Evolutionary conservation across 2,329 filamentous ascomycete genomes (phyloP), one percentile per base, ranked within the genome.

Genomic region (Epichloe scottii): DNA sequence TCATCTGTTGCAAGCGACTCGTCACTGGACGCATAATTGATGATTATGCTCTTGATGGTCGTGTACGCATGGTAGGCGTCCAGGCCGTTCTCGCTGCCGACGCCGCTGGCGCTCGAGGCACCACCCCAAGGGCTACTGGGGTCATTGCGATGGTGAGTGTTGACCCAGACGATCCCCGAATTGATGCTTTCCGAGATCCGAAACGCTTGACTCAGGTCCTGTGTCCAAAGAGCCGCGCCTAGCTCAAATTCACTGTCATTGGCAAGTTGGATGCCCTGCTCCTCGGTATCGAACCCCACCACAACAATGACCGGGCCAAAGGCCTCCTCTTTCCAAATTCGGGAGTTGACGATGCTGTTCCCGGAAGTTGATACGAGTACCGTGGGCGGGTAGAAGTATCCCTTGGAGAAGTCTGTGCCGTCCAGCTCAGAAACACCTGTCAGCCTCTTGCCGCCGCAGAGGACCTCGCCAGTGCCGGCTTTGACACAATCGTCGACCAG

Each of bases 311-410:
- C 87, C 8, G 87, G 87, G 19, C 87, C 87, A 65, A 93, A 93
- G 53, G 89, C 87, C 66, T 93, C 87, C 64, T 89, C 84, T 59
- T 80, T 77, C 73, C 87, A 84, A 58, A 93, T 85, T 63, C 80
- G 80, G 67, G 87, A 85, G 61, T 79, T 68, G 37, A 74, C 57
- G 78, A 89, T 74, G 60, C 79, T 79, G 55, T 77, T 74, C 68
- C 63, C 69, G 60, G 74, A 33, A 44, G 81, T 70, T 0, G 64
- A 68, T 0, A 63, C 61, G 26, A 95, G 75, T 2, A 95, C 77
- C 0, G 89, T 95, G 0, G 87, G 87, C 48, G 85, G 76, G 67
- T 82, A 94, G 71, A 88, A 95, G 66, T 89, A 89, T 2, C 78
- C 73, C 66, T 72, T 73, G 0, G 68, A 66, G 30, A 82, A 73